Percentiles rank a stretch among this genome's conserved stretches.
Evolutionary conservation across 768 basidiomycete species (phyloP).

Genomic region (Russula brevipes): DNA sequence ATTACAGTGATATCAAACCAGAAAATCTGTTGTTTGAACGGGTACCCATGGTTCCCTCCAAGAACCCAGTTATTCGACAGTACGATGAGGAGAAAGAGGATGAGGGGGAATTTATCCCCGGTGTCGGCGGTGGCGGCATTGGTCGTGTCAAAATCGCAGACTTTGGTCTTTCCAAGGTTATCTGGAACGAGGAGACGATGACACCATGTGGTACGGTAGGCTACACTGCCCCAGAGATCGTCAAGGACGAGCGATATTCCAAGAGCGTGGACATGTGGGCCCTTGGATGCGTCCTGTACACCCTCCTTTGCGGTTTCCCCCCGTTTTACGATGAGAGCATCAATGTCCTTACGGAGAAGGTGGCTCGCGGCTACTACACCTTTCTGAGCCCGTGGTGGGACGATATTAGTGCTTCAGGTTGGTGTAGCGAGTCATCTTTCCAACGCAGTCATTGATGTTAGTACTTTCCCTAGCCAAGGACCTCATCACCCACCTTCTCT

Average conservation of each 20-base stretch:
- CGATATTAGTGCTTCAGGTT: constrained; percentile 79
- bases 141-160: constrained; percentile 98
- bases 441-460: constrained; percentile 17
- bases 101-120: constrained; percentile 91
- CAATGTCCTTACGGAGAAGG: constrained; percentile 96
- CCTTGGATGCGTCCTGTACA: constrained; percentile 97
- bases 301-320: constrained; percentile 92
- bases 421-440: constrained; percentile 21
- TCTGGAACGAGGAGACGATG: constrained; percentile 99
- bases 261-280: constrained; percentile 99
- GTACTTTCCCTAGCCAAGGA: constrained; percentile 72
- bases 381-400: constrained; percentile 99
- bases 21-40: constrained; percentile 93
- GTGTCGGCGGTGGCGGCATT: constrained; percentile 93
- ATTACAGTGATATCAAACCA: constrained; percentile 84
- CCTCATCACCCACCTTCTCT: constrained; percentile 88
- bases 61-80: constrained; percentile 64
- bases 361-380: constrained; percentile 94
- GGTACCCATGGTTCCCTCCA: constrained; percentile 88
- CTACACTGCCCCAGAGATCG: constrained; percentile 98
- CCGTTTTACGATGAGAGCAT: constrained; percentile 99
- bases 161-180: constrained; percentile 94
- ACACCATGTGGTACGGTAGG: constrained; percentile 99
- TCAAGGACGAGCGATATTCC: constrained; percentile 95
- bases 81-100: constrained; percentile 99